Evolutionary conservation across 768 basidiomycete species (phyloP), one percentile per base, ranked within the genome.

Genomic region (Chalciporus pseudorubinellus): DNA sequence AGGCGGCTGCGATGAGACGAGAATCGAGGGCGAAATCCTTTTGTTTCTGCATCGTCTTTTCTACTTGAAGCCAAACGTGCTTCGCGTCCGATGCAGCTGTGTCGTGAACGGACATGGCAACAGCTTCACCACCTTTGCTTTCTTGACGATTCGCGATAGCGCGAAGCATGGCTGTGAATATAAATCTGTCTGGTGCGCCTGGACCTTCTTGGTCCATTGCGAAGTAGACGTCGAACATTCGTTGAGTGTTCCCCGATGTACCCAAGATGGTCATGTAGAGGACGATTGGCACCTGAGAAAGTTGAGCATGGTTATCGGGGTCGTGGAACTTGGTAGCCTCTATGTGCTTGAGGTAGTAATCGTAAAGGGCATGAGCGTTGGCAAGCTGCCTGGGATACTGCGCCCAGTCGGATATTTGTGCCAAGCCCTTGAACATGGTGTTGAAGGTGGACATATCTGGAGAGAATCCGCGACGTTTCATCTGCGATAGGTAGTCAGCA

Each of bases 391-490:
- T 83, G 18, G 79, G 61, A 60, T 80, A 74, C 19, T 56, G 61
- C 0, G 70, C 55, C 87, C 89, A 92, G 57, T 84, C 67, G 14
- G 82, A 74, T 24, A 90, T 80, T 24, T 74, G 74, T 2, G 79
- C 74, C 39, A 86, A 74, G 6, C 87, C 89, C 39, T 67, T 76
- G 65, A 93, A 76, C 68, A 92, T 72, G 20, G 86, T 88, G 40
- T 78, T 75, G 58, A 79, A 92, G 2, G 91, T 91, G 50, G 81
- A 71, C 7, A 75, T 66, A 39, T 77, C 84, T 21, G 92, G 89
- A 41, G 75, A 75, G 62, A 90, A 85, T 1, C 88, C 87, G 39
- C 92, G 81, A 29, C 89, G 79, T 68, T 90, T 92, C 89, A 93
- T 90, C 91, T 93, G 53, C 11, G 26, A 13, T 45, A 53, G 26